Base-by-base conservation (phyloP, 2,329 filamentous ascomycete species). In the Ascochyta clinopodiicola region DNA sequence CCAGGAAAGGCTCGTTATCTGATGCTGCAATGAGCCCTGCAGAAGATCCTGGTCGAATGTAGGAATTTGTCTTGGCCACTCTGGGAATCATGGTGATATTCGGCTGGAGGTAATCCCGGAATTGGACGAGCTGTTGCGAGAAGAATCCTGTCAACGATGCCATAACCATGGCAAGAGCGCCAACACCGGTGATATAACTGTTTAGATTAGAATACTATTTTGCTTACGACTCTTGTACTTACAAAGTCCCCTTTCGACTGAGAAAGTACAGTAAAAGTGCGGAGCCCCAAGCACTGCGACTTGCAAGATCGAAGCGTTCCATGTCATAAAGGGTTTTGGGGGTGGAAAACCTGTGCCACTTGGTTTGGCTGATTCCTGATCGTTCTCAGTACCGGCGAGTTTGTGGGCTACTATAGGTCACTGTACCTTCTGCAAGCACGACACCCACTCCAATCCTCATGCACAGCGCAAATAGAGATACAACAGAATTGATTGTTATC, bases 361-460 rank as follows among this genome's bases (percentile, higher is more conserved):
- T 63, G 3, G 38, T 52, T 34, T 61, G 60, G 25, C 60, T 61
- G 29, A 59, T 63, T 15, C 57, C 53, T 62, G n/a, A 21, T 19
- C 7, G 12, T 12, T 6, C 12, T 7, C 4, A 32, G 15, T 9
- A 24, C 4, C 31, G 24, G 35, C 36, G 5, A 8, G 22, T 13
- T 6, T 38, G 15, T 29, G 38, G 37, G 21, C 13, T n/a, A 32
- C 3, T 24, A 8, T 10, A 21, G 5, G 9, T 22, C 32, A 17
- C 17, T 22, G 15, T 22, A 62, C 54, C 58, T 56, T 61, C 58
- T 21, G 55, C 50, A 6, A 63, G 39, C 1, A 59, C 52, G 19
- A 61, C 21, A 5, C 51, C 40, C 1, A 61, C 45, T 4, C 46
- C 15, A 6, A 9, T 6, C 35, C 43, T 22, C 15, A 35, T 45